These are phyloP conservation scores for Sarocladium strictum DNA, from an alignment of 2,329 filamentous ascomycete species.

Conservation along the genomic window DNA sequence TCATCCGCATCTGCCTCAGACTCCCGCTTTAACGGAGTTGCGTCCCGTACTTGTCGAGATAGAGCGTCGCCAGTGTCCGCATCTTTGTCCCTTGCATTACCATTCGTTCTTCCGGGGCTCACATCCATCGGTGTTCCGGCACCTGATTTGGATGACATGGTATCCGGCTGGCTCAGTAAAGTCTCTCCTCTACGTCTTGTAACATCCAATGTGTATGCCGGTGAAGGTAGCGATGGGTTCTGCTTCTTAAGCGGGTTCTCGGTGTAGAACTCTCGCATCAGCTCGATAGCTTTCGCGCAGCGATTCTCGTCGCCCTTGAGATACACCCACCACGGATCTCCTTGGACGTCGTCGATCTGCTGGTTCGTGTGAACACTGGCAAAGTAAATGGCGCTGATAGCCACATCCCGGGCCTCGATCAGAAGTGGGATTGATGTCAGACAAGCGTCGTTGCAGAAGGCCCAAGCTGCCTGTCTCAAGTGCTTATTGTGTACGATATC, in stretches of 20 bases:
- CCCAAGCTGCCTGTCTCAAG: slow-evolving; percentile 82
- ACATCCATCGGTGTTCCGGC: slow-evolving; percentile 42
- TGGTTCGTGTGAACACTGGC: slow-evolving; percentile 69
- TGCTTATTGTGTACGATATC: slow-evolving; percentile 72
- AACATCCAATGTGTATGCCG: slow-evolving; percentile 49
- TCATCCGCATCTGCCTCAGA: slow-evolving; percentile 29
- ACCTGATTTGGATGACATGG: slow-evolving; percentile 33
- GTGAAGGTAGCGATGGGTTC: slow-evolving; percentile 47
- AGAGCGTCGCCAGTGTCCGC: slow-evolving; percentile 24
- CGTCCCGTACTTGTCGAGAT: neutral
- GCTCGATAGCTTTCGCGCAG: slow-evolving; percentile 66
- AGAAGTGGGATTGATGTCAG: slow-evolving; percentile 80
- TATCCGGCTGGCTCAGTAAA: slow-evolving; percentile 34
- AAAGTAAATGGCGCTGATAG: slow-evolving; percentile 81
- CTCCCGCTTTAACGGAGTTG: slow-evolving; percentile 29
- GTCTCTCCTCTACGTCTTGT: slow-evolving; percentile 45
- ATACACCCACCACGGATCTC: slow-evolving; percentile 81
- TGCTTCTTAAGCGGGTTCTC: slow-evolving; percentile 58
- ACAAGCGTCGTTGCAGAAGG: slow-evolving; percentile 86
- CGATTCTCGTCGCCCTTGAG: slow-evolving; percentile 65
- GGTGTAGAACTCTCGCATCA: slow-evolving; percentile 64
- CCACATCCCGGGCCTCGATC: slow-evolving; percentile 72
- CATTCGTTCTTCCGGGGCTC: slow-evolving; percentile 39
- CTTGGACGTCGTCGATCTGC: slow-evolving; percentile 69
- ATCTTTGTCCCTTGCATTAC: slow-evolving; percentile 26